Percentiles rank a stretch among this genome's conserved stretches.
These are phyloP conservation scores for Flaveria trinervia DNA, from an alignment of 129 eudicot genomes.

Conservation along the genomic window DNA sequence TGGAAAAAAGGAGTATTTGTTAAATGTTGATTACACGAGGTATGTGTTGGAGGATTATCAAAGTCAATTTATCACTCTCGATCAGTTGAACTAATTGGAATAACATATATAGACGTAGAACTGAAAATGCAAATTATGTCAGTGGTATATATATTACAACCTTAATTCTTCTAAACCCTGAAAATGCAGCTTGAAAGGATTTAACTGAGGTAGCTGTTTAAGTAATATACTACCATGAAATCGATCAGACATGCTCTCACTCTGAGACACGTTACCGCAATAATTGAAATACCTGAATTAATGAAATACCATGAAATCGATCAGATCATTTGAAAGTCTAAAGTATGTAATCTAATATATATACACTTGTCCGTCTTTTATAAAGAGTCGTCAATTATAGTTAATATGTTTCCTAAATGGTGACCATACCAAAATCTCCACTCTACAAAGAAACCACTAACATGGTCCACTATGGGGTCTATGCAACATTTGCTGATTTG, in stretches of 20 bases:
- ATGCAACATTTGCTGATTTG: background rate
- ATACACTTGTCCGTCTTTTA: background rate
- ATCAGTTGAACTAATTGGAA: too few relatives aligned
- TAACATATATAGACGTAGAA: too few relatives aligned
- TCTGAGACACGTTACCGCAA: background rate
- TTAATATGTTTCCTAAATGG: constrained; percentile 8
- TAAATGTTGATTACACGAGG: too few relatives aligned
- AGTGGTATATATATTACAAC: too few relatives aligned
- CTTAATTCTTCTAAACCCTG: background rate
- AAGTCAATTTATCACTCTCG: too few relatives aligned
- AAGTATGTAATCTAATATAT: background rate
- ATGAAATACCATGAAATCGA: background rate
- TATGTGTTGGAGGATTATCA: too few relatives aligned
- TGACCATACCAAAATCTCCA: background rate
- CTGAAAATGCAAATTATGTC: too few relatives aligned
- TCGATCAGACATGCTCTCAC: background rate
- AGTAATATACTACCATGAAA: background rate
- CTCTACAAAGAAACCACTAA: background rate
- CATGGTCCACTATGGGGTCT: constrained; percentile 9
- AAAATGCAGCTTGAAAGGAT: background rate
- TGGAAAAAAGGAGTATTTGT: background rate
- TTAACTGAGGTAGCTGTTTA: background rate
- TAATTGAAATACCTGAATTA: background rate
- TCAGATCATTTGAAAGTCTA: background rate
- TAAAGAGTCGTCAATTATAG: constrained; percentile 3